Evolutionary conservation across 257 asterid species (phyloP).

Genomic region (Solanum habrochaites): DNA sequence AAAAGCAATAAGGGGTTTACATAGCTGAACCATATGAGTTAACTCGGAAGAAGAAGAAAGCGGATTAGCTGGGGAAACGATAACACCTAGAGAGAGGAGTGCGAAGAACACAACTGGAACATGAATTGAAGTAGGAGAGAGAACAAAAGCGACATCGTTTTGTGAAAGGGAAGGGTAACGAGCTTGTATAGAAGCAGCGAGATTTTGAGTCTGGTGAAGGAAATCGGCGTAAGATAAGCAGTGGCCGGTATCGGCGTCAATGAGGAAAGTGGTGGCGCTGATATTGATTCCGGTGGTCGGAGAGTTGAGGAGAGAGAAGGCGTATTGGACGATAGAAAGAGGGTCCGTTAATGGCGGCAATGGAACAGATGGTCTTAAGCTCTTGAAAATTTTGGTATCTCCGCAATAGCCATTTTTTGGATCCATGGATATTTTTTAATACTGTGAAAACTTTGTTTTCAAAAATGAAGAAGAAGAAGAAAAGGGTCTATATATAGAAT

Average conservation of each 20-base stretch:
- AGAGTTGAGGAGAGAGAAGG: constrained; percentile 52
- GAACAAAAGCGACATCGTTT: constrained; percentile 62
- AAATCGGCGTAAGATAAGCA: constrained; percentile 41
- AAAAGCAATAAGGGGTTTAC: constrained; percentile 49
- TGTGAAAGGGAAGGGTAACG: constrained; percentile 32
- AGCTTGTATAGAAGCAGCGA: constrained; percentile 36
- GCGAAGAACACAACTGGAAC: constrained; percentile 71
- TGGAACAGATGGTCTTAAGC: constrained; percentile 46
- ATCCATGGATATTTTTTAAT: constrained; percentile 3
- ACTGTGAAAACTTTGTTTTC: background rate
- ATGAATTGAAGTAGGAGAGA: constrained; percentile 60
- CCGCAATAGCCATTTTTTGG: constrained; percentile 43
- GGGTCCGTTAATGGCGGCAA: constrained; percentile 48
- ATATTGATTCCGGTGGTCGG: constrained; percentile 27
- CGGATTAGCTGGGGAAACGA: constrained; percentile 76
- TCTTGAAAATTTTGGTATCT: constrained; percentile 39
- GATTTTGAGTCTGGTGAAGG: constrained; percentile 38
- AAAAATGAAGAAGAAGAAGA: background rate
- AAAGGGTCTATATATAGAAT: too few relatives aligned
- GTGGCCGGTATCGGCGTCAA: constrained; percentile 47
- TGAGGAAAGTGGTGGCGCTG: constrained; percentile 55
- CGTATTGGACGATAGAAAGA: constrained; percentile 35
- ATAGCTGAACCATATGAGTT: constrained; percentile 40
- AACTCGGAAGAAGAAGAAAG: constrained; percentile 53
- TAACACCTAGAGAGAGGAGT: constrained; percentile 58